Base-by-base conservation (phyloP, 1,139 yeast genomes). In the Hansenula sp. region DNA sequence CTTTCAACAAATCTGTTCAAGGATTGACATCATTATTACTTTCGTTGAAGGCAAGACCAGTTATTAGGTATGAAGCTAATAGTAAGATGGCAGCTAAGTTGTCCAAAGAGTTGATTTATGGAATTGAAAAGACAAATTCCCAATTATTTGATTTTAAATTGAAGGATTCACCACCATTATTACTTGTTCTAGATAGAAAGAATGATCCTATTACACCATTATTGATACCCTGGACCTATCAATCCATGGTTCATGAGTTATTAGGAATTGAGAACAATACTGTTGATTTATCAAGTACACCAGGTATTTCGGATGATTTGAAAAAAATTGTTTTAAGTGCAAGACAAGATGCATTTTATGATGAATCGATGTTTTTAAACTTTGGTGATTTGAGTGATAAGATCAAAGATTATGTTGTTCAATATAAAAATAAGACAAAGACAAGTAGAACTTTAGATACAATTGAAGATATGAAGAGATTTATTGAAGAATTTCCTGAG, bases 141-240 rank as follows among this genome's bases (percentile, higher is more conserved):
- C 71, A 61, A 0, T 63, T 91, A 35, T 89, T 89, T 63, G 95
- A 87, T 53, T 76, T 84, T 60, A 75, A 79, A 25, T 59, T 60
- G 38, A 68, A 71, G 41, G 96, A 88, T 58, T 67, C 81, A 0
- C 80, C 93, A 1, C 96, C 98, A 1, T 61, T 87, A 16, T 65
- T 94, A 40, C 63, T 94, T n/a, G 68, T 93, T 2, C 61, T 93
- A 40, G 99, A 93, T 64, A 72, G 99, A 42, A 79, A 81, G 48
- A 84, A 81, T 58, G 99, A 93, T 63, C 97, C 98, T 1, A 72
- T 91, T 28, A 93, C 99, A 0, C 98, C 99, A 1, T 70, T 93
- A 38, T 67, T 93, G 40, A 79, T 84, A 34, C 99, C 98, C 2
- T 93, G 99, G 99, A 91, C 99, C 0, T 93, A 90, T 64, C 98